Evolutionary conservation across 805 yeast genomes (phyloP), one percentile per base, ranked within the genome.

Genomic region (Metschnikowia vanudenii): DNA sequence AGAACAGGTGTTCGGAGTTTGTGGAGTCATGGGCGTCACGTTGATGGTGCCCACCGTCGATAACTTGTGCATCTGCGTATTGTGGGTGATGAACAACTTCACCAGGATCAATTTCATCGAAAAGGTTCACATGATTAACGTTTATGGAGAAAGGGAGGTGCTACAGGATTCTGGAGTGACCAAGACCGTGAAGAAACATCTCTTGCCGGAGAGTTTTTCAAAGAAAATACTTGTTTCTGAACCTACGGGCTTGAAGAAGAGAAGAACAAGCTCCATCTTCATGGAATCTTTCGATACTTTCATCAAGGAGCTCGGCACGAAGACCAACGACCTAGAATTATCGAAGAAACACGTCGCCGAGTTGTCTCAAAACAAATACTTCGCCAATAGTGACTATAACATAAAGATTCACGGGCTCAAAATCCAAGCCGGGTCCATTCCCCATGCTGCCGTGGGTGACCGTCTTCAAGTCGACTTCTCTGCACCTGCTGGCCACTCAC

Each of bases 1-100:
- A 9, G 95, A 87, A 61, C 84, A 88, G 53, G 65, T 87, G 13
- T 74, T 85, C 48, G 92, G 95, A 11, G 81, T 83, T 45, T 80
- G 89, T 52, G 92, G 92, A 13, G 76, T 85, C 32, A 85, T 89
- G 88, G 94, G 92, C 19, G 80, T 82, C 1, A 67, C 84, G 30
- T 73, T 87, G 46, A 76, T 88, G 35, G 61, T 73, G 46, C 80
- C 83, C 19, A 74, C 82, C 1, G 69, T 77, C 39, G 69, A 71
- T 46, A 68, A 78, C 44, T 57, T 85, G 40, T 79, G 85, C 0
- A 70, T 78, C 55, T 62, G 84, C 35, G 47, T 56, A 7, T 49
- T 73, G 38, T 87, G 91, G 88, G 80, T 88, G 1, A 60, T 74
- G 9, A 79, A 82, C 50, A 84, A 82, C 57, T 76, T 86, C 47